Evolutionary conservation across 179 eudicot species (phyloP).

Genomic region (Beta corolliflora): DNA sequence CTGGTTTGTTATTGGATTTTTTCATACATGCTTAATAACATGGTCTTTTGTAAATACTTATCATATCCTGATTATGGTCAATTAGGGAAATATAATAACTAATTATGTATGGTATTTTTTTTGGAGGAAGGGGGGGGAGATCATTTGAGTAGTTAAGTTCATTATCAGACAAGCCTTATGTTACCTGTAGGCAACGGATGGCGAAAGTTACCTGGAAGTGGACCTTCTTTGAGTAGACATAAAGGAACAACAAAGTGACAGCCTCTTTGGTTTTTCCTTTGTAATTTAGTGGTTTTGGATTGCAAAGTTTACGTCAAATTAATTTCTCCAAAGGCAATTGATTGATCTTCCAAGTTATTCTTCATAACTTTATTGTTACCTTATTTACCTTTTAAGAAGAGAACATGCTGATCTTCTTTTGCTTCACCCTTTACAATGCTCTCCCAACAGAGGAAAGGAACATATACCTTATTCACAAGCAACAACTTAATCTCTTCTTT

Average conservation of each 20-base stretch:
- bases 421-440: conserved; percentile 38
- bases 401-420: background rate
- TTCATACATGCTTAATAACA: too few species aligned
- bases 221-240: conserved; percentile 24
- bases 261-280: conserved; percentile 5
- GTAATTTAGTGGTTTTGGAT: background rate
- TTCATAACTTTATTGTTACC: background rate
- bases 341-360: conserved; percentile 8
- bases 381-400: background rate
- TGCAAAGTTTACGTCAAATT: background rate
- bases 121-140: background rate
- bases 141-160: conserved; percentile 8
- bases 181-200: conserved; percentile 18
- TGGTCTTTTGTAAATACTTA: too few species aligned
- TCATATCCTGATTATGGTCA: too few species aligned
- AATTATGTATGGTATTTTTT: too few species aligned
- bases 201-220: conserved; percentile 31
- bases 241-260: conserved; percentile 29
- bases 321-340: background rate
- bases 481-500: conserved; percentile 23
- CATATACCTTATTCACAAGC: conserved; percentile 36
- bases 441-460: conserved; percentile 37
- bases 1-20: too few species aligned
- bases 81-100: too few species aligned
- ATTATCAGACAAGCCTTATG: conserved; percentile 8